phyloP scores from a whole-genome alignment of 495 filamentous ascomycete species.

The Aspergillus steynii region DNA sequence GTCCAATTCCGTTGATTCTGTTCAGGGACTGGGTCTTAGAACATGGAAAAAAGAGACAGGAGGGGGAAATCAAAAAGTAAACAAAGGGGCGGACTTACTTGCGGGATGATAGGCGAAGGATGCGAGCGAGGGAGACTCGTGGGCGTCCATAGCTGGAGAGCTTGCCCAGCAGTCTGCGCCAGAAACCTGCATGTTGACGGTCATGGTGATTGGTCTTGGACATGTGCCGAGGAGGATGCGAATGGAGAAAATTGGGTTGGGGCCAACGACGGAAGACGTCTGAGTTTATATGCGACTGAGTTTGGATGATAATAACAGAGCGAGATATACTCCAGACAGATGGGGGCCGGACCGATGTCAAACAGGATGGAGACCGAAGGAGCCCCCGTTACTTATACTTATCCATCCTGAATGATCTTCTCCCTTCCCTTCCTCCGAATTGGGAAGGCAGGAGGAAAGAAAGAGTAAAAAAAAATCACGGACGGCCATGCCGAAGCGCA shows the following conservation, averaged over 20 bases:
- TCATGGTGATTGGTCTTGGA: conserved; percentile 24
- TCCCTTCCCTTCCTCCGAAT: not conserved
- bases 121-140: conserved; percentile 32
- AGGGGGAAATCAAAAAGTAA: not conserved
- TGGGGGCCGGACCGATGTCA: conserved; percentile 4
- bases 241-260: conserved; percentile 6
- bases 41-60: conserved; percentile 5
- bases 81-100: conserved; percentile 28
- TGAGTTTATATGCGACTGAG: not conserved
- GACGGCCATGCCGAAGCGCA: conserved; percentile 19
- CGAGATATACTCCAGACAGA: conserved; percentile 11
- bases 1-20: conserved; percentile 26
- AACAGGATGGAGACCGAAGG: not conserved
- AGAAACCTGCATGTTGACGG: conserved; percentile 37
- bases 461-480: not conserved
- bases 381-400: conserved; percentile 3
- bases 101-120: conserved; percentile 25
- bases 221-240: conserved; percentile 25
- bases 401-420: not conserved
- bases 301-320: not conserved
- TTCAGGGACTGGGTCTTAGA: conserved; percentile 24
- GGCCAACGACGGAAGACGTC: not conserved
- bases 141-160: conserved; percentile 35
- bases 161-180: conserved; percentile 41
- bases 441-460: not conserved